Base-by-base conservation (phyloP, 345 rosid species). In the Hibiscus syriacus region DNA sequence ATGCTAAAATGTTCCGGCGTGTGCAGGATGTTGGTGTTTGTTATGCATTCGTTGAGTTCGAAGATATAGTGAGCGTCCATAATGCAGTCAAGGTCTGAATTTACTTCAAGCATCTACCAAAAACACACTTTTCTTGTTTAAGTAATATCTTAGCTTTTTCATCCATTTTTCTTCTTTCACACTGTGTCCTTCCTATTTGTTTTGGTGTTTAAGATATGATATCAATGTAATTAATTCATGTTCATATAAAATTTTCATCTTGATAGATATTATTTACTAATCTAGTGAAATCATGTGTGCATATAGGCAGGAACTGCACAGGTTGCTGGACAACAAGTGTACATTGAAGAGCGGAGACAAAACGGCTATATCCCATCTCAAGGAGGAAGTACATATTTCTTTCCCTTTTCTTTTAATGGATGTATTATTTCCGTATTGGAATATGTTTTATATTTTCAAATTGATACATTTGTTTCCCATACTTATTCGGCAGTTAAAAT, bases 11-110 rank as follows among this genome's bases (percentile, higher is more conserved):
- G 8, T 61, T 23, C 52, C 16, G 9, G 14, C 46, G 3, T 22
- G 7, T 76, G 74, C 84, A 88, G 90, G 90, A 88, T 77, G 79
- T 84, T 49, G 93, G 87, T 43, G 84, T 88, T 48, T 85, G 90
- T 72, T 85, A 82, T 72, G 93, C 90, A 53, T 87, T 87, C 74
- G 93, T 87, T 53, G 90, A 87, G 76, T 85, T 82, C 74, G 88
- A 84, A 78, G 90, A 87, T 57, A 76, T 82, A 80, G 43, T 60
- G 16, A 77, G 87, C 50, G 88, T 87, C 67, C 75, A 71, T 39
- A 84, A 72, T 71, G 90, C 90, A 23, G 72, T 84, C 63, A 71
- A 81, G 88, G 93, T 87, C 32, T 48, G 79, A 53, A 60, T 49
- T 45, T 54, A 20, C 39, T 19, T 60, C 27, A 19, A 20, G 7